Evolutionary conservation across 495 filamentous ascomycete genomes (phyloP).

Genomic region (Apiosordaria backusii): DNA sequence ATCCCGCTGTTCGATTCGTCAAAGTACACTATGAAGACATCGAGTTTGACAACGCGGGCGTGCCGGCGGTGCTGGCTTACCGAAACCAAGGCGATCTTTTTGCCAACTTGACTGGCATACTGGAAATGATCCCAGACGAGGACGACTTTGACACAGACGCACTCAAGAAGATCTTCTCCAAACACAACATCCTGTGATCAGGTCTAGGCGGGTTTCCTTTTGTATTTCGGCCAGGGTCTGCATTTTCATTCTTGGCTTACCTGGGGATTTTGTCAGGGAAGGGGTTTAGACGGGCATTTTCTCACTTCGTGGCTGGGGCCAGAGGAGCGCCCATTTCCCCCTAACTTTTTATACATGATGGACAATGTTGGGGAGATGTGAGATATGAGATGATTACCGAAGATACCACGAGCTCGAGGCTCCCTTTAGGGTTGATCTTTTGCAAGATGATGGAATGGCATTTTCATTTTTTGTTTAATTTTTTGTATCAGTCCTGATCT

Average conservation of each 20-base stretch:
- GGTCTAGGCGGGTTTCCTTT: not conserved
- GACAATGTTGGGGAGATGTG: not conserved
- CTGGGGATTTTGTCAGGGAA: not conserved
- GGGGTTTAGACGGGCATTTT: not conserved
- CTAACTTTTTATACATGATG: not conserved
- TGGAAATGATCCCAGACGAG: constrained; percentile 75
- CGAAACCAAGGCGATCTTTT: constrained; percentile 81
- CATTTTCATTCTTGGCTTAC: not conserved
- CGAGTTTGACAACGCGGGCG: constrained; percentile 87
- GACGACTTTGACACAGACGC: constrained; percentile 51
- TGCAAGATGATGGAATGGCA: not conserved
- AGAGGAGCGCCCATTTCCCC: not conserved
- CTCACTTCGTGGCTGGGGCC: not conserved
- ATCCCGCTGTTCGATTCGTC: constrained; percentile 76
- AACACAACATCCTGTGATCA: constrained; percentile 43
- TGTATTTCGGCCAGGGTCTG: not conserved
- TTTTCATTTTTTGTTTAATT: not conserved
- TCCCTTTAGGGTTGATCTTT: not conserved
- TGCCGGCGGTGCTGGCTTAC: constrained; percentile 88
- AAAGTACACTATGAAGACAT: constrained; percentile 90
- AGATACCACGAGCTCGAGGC: not conserved
- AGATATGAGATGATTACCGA: not conserved
- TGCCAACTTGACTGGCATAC: constrained; percentile 79
- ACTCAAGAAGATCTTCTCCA: constrained; percentile 45
- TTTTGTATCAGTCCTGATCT: not conserved